These are phyloP conservation scores for Arthrocladium fulminans DNA, from an alignment of 2,329 filamentous ascomycete species.

Conservation along the genomic window DNA sequence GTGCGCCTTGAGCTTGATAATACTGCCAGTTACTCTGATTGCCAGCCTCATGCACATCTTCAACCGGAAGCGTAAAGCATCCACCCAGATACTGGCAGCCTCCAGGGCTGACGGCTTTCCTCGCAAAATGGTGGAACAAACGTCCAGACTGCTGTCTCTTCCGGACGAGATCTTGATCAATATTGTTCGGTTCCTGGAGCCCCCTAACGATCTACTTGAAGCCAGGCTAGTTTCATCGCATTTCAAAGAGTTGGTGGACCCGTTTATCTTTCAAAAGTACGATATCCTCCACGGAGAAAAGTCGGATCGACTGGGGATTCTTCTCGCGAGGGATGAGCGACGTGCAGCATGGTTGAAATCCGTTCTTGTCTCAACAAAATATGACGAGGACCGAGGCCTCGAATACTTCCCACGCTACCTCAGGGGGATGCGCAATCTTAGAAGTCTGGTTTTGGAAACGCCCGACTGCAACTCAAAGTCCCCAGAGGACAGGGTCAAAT, in stretches of 20 bases:
- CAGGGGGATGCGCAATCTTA: constrained; percentile 19
- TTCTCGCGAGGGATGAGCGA: constrained; percentile 15
- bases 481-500: constrained; percentile 18
- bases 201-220: constrained; percentile 11
- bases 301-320: constrained; percentile 12
- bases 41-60: not conserved
- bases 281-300: constrained; percentile 16
- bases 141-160: constrained; percentile 13
- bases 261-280: constrained; percentile 20
- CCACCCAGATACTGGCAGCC: not conserved
- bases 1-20: not conserved
- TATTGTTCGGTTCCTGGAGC: constrained; percentile 19
- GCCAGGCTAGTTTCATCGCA: constrained; percentile 16
- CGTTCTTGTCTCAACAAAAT: constrained; percentile 21
- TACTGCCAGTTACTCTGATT: not conserved
- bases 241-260: constrained; percentile 19
- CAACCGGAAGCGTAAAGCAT: not conserved
- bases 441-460: constrained; percentile 19
- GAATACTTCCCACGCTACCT: constrained; percentile 16
- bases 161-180: constrained; percentile 21
- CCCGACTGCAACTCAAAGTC: constrained; percentile 22
- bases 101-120: not conserved
- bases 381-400: constrained; percentile 20
- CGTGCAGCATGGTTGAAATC: constrained; percentile 18
- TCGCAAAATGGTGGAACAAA: not conserved